Percentiles rank a stretch among this genome's conserved stretches.
Conservation (phyloP, 495 filamentous ascomycete species). For the Aspergillus asperescens region DNA sequence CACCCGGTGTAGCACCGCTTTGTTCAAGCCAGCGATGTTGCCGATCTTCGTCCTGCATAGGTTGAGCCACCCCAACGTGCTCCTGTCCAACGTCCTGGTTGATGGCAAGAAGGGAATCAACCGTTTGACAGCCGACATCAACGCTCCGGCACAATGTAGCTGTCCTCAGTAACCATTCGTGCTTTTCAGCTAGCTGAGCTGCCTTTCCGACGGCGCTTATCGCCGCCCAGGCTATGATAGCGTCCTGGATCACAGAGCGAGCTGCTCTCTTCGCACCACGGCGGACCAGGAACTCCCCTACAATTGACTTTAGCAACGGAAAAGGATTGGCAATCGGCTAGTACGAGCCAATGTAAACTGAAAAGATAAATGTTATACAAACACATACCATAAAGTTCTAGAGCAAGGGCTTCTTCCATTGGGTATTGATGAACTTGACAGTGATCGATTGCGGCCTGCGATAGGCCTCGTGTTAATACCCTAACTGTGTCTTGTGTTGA, state of each 20-base stretch:
- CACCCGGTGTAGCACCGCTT: constrained; percentile 39
- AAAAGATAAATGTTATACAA: neutral
- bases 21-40: constrained; percentile 75
- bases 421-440: constrained; percentile 69
- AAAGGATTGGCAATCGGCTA: constrained; percentile 8
- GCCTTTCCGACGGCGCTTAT: constrained; percentile 72
- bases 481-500: neutral
- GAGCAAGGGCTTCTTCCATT: constrained; percentile 74
- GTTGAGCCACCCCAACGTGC: constrained; percentile 29
- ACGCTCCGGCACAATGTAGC: constrained; percentile 54
- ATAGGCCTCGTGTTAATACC: neutral
- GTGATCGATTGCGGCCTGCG: constrained; percentile 65
- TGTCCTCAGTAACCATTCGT: constrained; percentile 65
- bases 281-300: constrained; percentile 69
- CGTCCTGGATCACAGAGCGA: constrained; percentile 63
- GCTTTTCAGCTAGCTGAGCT: constrained; percentile 61
- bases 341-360: neutral
- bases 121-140: constrained; percentile 74
- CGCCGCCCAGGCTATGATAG: constrained; percentile 66
- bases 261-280: constrained; percentile 68
- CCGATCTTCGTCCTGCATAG: constrained; percentile 51
- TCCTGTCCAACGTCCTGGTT: constrained; percentile 52
- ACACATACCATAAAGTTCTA: constrained; percentile 56
- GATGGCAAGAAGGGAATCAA: constrained; percentile 42
- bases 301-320: neutral